phyloP scores from a whole-genome alignment of 345 rosid genomes.

The Eucalyptus lansdowneana region DNA sequence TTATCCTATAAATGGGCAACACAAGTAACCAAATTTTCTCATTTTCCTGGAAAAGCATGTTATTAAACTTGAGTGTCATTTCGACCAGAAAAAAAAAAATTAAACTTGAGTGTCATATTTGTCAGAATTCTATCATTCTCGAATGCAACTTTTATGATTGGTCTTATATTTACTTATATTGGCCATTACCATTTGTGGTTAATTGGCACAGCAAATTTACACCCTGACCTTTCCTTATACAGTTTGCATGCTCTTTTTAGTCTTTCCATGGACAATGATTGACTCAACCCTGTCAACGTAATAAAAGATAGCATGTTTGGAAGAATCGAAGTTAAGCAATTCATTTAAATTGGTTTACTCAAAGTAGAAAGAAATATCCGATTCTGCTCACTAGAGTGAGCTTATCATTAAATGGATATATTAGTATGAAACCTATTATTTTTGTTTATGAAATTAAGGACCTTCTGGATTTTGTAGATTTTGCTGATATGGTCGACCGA shows the following conservation, averaged over 20 bases:
- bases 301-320: neutral
- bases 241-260: neutral
- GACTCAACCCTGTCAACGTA: neutral
- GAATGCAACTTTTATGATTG: neutral
- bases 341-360: neutral
- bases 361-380: neutral
- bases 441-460: neutral
- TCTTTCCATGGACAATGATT: neutral
- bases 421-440: neutral
- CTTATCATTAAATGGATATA: neutral
- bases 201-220: neutral
- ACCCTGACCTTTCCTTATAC: neutral
- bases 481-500: too few relatives aligned
- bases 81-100: too few relatives aligned
- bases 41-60: too few relatives aligned
- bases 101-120: neutral
- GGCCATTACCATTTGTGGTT: neutral
- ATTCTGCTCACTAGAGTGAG: neutral
- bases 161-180: neutral
- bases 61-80: too few relatives aligned
- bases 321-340: neutral
- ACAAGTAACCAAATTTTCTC: too few relatives aligned
- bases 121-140: neutral
- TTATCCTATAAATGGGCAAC: too few relatives aligned
- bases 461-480: too few relatives aligned